A percentile compares a stretch with the other conserved stretches of the same genome.
Evolutionary conservation across 139 green algal species (phyloP).

Genomic region (Coelastrella sp.): DNA sequence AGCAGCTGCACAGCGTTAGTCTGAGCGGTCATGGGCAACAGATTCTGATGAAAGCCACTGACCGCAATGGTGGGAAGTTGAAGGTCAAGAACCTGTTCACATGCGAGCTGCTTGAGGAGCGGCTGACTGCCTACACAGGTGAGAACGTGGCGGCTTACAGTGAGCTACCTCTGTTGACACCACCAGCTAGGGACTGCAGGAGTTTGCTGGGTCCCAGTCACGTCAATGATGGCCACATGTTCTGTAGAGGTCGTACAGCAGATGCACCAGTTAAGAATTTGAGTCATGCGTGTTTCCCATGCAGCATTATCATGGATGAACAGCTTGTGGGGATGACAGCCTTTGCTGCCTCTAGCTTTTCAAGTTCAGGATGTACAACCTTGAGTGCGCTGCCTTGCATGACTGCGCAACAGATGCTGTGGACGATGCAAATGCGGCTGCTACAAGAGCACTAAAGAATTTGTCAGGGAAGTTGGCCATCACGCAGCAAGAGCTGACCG

Average conservation of each 20-base stretch:
- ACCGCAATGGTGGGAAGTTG: not conserved
- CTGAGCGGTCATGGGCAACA: not conserved
- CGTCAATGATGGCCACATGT: too few relatives aligned
- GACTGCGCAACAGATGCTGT: not conserved
- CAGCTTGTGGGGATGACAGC: too few relatives aligned
- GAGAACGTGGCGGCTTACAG: not conserved
- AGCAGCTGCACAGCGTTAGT: not conserved
- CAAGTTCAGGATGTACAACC: too few relatives aligned
- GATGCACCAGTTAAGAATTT: too few relatives aligned
- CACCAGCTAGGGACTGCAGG: too few relatives aligned
- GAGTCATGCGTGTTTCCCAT: too few relatives aligned
- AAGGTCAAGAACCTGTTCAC: not conserved
- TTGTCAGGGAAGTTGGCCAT: not conserved
- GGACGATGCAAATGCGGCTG: not conserved
- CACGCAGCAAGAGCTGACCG: not conserved
- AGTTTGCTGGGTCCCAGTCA: too few relatives aligned
- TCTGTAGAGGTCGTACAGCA: too few relatives aligned
- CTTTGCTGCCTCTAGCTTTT: too few relatives aligned
- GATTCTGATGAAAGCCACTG: not conserved
- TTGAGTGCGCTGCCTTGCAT: too few relatives aligned
- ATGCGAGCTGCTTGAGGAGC: slow-evolving; percentile 6
- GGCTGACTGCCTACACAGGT: not conserved
- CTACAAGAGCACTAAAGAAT: not conserved
- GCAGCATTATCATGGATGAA: too few relatives aligned
- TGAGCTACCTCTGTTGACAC: too few relatives aligned